Evolutionary conservation across 2,329 filamentous ascomycete genomes (phyloP).

Genomic region (Cladophialophora chaetospira): DNA sequence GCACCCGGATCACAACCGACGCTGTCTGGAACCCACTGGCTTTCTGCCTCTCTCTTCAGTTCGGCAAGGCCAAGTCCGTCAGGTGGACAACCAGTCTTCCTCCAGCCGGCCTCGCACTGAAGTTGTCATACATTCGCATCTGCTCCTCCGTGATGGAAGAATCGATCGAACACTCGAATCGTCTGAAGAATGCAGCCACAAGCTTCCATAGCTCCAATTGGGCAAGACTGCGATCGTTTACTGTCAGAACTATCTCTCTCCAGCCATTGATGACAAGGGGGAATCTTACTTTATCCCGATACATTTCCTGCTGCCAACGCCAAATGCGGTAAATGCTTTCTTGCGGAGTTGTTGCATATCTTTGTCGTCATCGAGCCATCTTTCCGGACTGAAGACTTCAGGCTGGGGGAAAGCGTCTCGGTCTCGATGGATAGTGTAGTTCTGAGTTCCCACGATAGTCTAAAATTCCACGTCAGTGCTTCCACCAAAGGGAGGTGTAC

Average conservation of each 20-base stretch:
- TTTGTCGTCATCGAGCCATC: conserved; percentile 25
- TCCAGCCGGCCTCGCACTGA: conserved; percentile 15
- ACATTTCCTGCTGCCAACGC: conserved; percentile 12
- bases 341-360: conserved; percentile 6
- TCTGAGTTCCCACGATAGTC: conserved; percentile 18
- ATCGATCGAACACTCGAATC: conserved; percentile 17
- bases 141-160: conserved; percentile 9
- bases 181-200: conserved; percentile 6
- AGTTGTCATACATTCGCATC: conserved; percentile 20
- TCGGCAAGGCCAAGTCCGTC: neutral
- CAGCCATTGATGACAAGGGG: neutral
- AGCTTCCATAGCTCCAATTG: conserved; percentile 15
- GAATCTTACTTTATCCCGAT: conserved; percentile 15
- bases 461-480: neutral
- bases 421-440: conserved; percentile 19
- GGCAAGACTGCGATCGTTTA: conserved; percentile 4
- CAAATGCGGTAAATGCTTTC: conserved; percentile 12
- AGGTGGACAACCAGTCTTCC: conserved; percentile 12
- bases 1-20: no score
- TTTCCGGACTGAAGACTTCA: conserved; percentile 30
- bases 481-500: no score
- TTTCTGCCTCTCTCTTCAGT: no score
- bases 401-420: conserved; percentile 31
- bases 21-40: no score
- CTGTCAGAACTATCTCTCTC: neutral